Percentiles rank a stretch among this genome's conserved stretches.
phyloP scores from a whole-genome alignment of 1,284 basidiomycete genomes.

The Dichomitus squalens region DNA sequence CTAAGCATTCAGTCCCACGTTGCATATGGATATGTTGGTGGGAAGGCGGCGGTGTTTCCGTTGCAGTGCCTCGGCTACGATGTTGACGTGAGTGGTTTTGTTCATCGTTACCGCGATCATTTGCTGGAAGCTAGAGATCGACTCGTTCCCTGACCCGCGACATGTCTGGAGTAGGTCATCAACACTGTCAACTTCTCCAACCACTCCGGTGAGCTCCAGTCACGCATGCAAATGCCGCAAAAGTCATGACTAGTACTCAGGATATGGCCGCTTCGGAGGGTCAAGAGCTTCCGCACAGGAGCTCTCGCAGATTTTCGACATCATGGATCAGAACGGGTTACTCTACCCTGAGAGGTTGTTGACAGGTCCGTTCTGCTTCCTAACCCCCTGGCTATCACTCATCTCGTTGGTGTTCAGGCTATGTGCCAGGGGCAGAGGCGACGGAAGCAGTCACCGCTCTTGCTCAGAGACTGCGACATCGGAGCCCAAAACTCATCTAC shows the following conservation, averaged over 20 bases:
- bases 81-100: conserved; percentile 79
- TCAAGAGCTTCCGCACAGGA: conserved; percentile 73
- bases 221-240: not conserved
- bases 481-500: conserved; percentile 72
- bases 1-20: conserved; percentile 93
- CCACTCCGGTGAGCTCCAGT: conserved; percentile 74
- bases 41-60: conserved; percentile 94
- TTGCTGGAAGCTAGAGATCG: conserved; percentile 1
- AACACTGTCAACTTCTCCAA: conserved; percentile 98
- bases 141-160: not conserved
- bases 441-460: conserved; percentile 69
- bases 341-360: conserved; percentile 67
- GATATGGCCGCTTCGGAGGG: conserved; percentile 78
- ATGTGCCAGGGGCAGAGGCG: conserved; percentile 86
- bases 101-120: not conserved
- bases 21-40: conserved; percentile 93
- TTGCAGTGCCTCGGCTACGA: conserved; percentile 95
- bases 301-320: conserved; percentile 65
- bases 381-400: not conserved
- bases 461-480: conserved; percentile 59
- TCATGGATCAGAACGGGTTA: conserved; percentile 70
- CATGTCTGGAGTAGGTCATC: conserved; percentile 65
- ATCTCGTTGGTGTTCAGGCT: conserved; percentile 51
- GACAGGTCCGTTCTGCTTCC: conserved; percentile 55
- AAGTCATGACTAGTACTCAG: conserved; percentile 39